Base-by-base conservation (phyloP, 768 basidiomycete genomes). In the Agrocybe praecox region DNA sequence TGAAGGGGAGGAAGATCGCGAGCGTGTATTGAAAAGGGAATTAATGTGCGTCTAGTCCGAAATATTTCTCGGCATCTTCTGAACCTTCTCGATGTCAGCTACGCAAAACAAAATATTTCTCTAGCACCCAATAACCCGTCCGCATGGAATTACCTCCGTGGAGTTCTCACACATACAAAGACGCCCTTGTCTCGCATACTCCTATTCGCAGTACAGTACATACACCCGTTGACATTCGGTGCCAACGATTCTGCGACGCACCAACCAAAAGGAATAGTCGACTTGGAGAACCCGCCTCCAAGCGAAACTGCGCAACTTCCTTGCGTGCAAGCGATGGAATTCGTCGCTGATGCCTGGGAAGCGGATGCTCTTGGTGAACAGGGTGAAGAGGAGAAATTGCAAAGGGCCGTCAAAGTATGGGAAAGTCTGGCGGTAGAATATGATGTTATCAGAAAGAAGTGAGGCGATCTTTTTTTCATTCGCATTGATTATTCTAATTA, bases 71-170 rank as follows among this genome's bases (percentile, higher is more conserved):
- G 56, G 44, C 15, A 6, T 19, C 19, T 14, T 10, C 12, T 26
- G 17, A 14, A 7, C 21, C 42, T n/a, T 47, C 8, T 18, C 21
- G 2, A 40, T 19, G 26, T 53, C 32, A 95, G 92, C 14, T 97
- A 86, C 64, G 81, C 83, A n/a, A 92, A 96, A 72, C 78, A 87
- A 62, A 88, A 87, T 66, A 91, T 98, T 50, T 83, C 90, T 18
- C 74, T 89, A 11, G 92, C 92, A 4, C 94, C 97, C 7, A 96
- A 95, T 70, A 99, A 99, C 63, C 82, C 88, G 0, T 96, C 95
- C 0, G 91, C 94, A 0, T 99, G 97, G 97, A 97, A 97, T 71
- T 99, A 97, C 71, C 82, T 98, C 10, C 85, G 96, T 58, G 97
- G 92, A 7, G 67, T 90, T n/a, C 80, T 96, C 19, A 82, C 88